Evolutionary conservation across 2,329 filamentous ascomycete genomes (phyloP).

Genomic region (Colletotrichum sojae): DNA sequence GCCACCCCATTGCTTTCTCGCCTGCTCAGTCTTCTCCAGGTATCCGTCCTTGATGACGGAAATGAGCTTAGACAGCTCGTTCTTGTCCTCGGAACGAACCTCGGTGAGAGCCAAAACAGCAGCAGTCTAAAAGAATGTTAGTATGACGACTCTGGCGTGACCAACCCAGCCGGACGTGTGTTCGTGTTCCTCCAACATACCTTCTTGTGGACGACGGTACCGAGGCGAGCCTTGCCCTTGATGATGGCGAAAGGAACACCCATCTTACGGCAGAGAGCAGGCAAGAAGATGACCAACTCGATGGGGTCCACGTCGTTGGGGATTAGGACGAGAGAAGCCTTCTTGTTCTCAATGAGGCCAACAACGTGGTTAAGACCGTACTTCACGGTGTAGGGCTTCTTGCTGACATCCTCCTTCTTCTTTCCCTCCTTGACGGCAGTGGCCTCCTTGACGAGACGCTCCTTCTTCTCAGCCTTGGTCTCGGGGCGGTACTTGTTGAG

Average conservation of each 20-base stretch:
- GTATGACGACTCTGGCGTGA: background rate
- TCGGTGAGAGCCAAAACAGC: slow-evolving; percentile 96
- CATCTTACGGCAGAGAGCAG: slow-evolving; percentile 99
- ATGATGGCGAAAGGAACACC: slow-evolving; percentile 99
- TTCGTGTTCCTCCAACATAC: slow-evolving; percentile 56
- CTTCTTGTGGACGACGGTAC: slow-evolving; percentile 99
- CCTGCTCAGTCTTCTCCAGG: slow-evolving; percentile 93
- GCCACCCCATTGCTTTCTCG: slow-evolving; percentile 96
- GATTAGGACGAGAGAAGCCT: slow-evolving; percentile 97
- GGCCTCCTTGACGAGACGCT: slow-evolving; percentile 97
- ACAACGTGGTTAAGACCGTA: slow-evolving; percentile 99
- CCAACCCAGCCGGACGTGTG: background rate
- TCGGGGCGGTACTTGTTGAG: slow-evolving; percentile 99
- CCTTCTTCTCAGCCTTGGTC: slow-evolving; percentile 99
- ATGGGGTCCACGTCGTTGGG: slow-evolving; percentile 99
- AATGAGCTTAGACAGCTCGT: slow-evolving; percentile 96
- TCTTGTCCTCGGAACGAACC: slow-evolving; percentile 98
- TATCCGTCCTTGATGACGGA: slow-evolving; percentile 98
- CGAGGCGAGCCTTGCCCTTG: slow-evolving; percentile 99
- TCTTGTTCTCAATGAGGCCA: slow-evolving; percentile 99
- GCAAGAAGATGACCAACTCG: slow-evolving; percentile 99
- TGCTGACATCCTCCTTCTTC: slow-evolving; percentile 99
- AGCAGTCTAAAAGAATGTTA: slow-evolving; percentile 81
- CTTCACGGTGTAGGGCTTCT: slow-evolving; percentile 99
- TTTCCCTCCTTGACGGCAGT: slow-evolving; percentile 98